phyloP scores from a whole-genome alignment of 495 filamentous ascomycete genomes.

The Delitschia confertaspora region DNA sequence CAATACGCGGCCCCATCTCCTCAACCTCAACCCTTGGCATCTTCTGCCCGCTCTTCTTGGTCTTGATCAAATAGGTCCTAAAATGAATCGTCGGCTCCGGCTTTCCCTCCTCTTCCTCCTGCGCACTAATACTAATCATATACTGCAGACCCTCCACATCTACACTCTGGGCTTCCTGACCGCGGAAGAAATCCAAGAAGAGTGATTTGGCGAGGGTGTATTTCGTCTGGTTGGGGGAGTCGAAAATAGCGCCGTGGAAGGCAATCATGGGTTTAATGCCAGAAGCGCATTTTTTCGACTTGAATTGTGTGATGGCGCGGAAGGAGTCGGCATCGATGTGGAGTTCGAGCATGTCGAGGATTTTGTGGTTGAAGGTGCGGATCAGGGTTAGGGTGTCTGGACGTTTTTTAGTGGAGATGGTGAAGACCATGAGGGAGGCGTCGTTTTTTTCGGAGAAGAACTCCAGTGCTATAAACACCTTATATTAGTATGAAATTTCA shows the following conservation, averaged over 20 bases:
- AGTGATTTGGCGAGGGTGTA: constrained; percentile 80
- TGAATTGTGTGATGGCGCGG: constrained; percentile 64
- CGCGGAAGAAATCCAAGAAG: constrained; percentile 84
- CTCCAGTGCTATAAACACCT: constrained; percentile 52
- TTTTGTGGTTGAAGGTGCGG: constrained; percentile 70
- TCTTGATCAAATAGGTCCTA: constrained; percentile 72
- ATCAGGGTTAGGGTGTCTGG: constrained; percentile 80
- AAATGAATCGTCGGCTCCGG: constrained; percentile 66
- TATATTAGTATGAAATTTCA: background rate
- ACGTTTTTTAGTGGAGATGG: constrained; percentile 80
- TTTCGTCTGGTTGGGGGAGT: constrained; percentile 59
- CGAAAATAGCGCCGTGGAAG: constrained; percentile 78
- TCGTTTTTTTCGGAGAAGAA: constrained; percentile 97
- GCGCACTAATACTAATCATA: constrained; percentile 68
- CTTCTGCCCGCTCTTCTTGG: constrained; percentile 76
- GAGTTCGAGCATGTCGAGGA: constrained; percentile 90
- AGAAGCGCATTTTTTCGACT: constrained; percentile 68
- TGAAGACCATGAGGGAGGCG: constrained; percentile 69
- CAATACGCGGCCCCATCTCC: constrained; percentile 91
- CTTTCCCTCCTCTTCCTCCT: constrained; percentile 53
- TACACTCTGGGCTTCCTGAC: constrained; percentile 61
- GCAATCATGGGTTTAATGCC: constrained; percentile 80
- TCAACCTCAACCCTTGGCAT: constrained; percentile 86
- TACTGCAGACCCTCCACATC: constrained; percentile 94
- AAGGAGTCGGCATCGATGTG: constrained; percentile 60